A percentile compares a stretch with the other conserved stretches of the same genome.
Conservation (phyloP, 2,329 filamentous ascomycete genomes). For the Penicillium vulpinum region DNA sequence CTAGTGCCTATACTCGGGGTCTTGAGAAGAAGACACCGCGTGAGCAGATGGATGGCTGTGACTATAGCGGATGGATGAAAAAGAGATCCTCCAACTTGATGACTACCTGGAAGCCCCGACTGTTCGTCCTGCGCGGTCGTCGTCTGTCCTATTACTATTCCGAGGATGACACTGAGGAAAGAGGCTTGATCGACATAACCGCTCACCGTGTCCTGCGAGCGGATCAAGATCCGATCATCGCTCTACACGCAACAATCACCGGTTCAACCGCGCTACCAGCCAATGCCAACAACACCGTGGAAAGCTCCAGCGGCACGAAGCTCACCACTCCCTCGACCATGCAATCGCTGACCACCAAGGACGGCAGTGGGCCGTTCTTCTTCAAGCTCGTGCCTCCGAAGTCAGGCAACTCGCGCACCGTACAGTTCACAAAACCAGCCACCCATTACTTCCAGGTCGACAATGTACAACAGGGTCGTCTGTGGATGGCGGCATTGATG, state of each 20-base stretch:
- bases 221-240: conserved; percentile 85
- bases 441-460: conserved; percentile 98
- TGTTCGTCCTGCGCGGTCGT: conserved; percentile 92
- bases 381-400: conserved; percentile 96
- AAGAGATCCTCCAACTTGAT: conserved; percentile 96
- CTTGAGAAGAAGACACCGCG: conserved; percentile 76
- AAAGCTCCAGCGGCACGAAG: conserved; percentile 37
- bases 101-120: conserved; percentile 93
- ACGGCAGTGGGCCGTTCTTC: conserved; percentile 78
- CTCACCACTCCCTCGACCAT: conserved; percentile 32
- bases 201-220: conserved; percentile 95
- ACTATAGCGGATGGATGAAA: conserved; percentile 99
- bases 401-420: conserved; percentile 79
- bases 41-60: conserved; percentile 81
- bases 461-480: conserved; percentile 78
- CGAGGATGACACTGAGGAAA: conserved; percentile 87
- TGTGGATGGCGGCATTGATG: conserved; percentile 99
- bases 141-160: conserved; percentile 95
- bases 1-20: conserved; percentile 88
- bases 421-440: conserved; percentile 96
- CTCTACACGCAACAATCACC: conserved; percentile 87
- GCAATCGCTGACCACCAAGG: conserved; percentile 33
- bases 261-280: conserved; percentile 69
- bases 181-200: conserved; percentile 95
- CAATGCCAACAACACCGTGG: conserved; percentile 31